phyloP scores from a whole-genome alignment of 306 rosid species.

The Macrotyloma uniflorum region DNA sequence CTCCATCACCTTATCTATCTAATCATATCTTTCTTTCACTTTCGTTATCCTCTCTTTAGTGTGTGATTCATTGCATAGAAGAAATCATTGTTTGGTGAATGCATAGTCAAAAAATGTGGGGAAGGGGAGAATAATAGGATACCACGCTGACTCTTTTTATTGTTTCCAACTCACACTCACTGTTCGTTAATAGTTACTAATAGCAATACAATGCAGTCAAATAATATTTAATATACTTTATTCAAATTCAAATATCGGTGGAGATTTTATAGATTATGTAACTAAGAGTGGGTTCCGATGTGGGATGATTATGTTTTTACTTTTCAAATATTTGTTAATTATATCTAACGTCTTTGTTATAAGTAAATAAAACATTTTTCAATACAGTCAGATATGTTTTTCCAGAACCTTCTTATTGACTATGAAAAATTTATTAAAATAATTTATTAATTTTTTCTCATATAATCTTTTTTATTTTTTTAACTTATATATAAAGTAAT shows the following conservation, averaged over 20 bases:
- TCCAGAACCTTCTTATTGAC: too few relatives aligned
- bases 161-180: neutral
- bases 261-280: conserved; percentile 30
- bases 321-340: neutral
- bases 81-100: neutral
- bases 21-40: neutral
- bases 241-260: conserved; percentile 31
- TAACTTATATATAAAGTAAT: too few relatives aligned
- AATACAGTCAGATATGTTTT: too few relatives aligned
- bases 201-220: conserved; percentile 21
- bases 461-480: too few relatives aligned
- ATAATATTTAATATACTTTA: conserved; percentile 15
- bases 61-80: neutral
- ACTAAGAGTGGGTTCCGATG: conserved; percentile 29
- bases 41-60: neutral
- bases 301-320: conserved; percentile 5
- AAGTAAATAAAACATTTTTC: too few relatives aligned
- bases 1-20: neutral
- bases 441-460: too few relatives aligned
- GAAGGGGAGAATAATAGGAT: conserved; percentile 11
- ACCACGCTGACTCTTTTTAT: conserved; percentile 13
- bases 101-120: conserved; percentile 39
- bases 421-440: too few relatives aligned
- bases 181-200: neutral
- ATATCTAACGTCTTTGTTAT: neutral